Evolutionary conservation across 371 early-diverging fungal species (phyloP), one percentile per base, ranked within the genome.

Genomic region (Rhizopus delemar): DNA sequence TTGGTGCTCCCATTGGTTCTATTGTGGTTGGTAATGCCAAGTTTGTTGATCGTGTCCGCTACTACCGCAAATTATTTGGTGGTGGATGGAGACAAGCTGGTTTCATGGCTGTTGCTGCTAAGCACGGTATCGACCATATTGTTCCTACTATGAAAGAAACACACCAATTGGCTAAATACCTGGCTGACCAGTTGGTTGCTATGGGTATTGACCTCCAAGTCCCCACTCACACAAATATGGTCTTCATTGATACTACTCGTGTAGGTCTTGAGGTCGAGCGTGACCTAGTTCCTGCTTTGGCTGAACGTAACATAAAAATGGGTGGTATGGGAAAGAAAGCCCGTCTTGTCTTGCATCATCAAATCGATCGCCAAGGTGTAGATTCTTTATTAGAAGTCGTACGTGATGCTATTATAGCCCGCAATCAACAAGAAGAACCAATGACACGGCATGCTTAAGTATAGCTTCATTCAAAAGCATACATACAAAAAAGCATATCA

Each of bases 71-170:
- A 70, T 63, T 93, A 56, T 94, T 91, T 74, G 97, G 97, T 58
- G 97, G 96, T 65, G 96, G 93, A 9, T 92, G 93, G 95, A 82
- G 94, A 16, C 95, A 95, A 72, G 89, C 89, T 8, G 94, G 95
- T 39, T 65, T 83, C 15, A 65, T 94, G 56, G 94, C 94, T 5
- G 89, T 83, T 4, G 92, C 87, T 3, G 90, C 88, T 6, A 74
- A 90, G 32, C 83, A 87, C 74, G 87, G 90, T 28, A 85, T 91
- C 45, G 82, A 86, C 12, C 71, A 65, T 11, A 78, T 85, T 38
- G 85, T 85, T 63, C 90, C 93, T 12, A 70, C 75, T 4, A 77
- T 96, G 82, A 58, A 69, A n/a, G 69, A 64, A 8, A 88, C 91
- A 13, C 95, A 95, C 63, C 70, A 51, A 12, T 76, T 80, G 28